Conservation (phyloP, 257 asterid species). For the Salvia hispanica region DNA sequence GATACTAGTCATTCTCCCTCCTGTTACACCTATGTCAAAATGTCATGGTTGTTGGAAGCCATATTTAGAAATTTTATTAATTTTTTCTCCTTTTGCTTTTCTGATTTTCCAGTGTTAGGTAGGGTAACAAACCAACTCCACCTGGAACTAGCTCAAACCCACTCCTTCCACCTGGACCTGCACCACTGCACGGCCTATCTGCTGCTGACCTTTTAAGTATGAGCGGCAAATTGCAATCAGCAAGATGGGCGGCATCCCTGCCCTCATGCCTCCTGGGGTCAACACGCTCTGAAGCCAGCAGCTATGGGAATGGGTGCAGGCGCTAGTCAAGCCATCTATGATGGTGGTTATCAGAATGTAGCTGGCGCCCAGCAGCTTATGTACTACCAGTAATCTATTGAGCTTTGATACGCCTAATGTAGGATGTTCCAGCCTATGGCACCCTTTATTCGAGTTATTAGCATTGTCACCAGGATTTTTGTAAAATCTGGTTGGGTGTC, state of each 20-base stretch:
- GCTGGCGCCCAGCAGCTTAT: conserved; percentile 89
- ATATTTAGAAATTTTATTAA: background rate
- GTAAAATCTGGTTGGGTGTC: conserved; percentile 27
- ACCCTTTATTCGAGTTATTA: background rate
- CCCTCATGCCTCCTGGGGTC: conserved; percentile 61
- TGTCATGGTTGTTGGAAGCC: background rate
- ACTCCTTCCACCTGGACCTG: conserved; percentile 76
- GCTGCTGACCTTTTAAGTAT: conserved; percentile 64
- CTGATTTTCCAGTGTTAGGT: conserved; percentile 57
- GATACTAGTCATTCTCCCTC: background rate
- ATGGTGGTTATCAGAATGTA: conserved; percentile 76
- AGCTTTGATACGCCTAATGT: background rate
- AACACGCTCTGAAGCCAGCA: conserved; percentile 55
- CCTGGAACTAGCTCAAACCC: conserved; percentile 83
- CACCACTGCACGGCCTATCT: conserved; percentile 54
- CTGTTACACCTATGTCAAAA: background rate
- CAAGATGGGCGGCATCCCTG: conserved; percentile 73
- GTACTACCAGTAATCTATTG: conserved; percentile 67
- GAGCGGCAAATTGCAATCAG: conserved; percentile 78
- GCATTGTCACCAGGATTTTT: conserved; percentile 25
- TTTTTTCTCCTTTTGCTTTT: background rate
- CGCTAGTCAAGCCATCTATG: conserved; percentile 90
- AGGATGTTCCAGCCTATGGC: background rate
- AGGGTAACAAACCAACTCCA: conserved; percentile 98
- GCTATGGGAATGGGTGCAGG: conserved; percentile 63